Evolutionary conservation across 2,329 filamentous ascomycete genomes (phyloP).

Genomic region (Fusarium foetens): DNA sequence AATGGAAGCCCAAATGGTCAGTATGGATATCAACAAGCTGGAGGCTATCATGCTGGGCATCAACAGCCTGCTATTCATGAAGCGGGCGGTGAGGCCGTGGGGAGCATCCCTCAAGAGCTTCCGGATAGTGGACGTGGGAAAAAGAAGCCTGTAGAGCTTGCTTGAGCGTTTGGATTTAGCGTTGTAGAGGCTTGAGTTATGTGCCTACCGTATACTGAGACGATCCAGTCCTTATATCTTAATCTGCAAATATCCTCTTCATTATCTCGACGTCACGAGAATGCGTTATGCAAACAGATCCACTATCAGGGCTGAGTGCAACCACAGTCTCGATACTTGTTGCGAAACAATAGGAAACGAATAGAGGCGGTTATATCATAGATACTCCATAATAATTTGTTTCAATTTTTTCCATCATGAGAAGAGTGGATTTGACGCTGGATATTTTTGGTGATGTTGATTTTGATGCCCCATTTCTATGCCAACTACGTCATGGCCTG

Average conservation of each 20-base stretch:
- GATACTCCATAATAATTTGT: constrained; percentile 1
- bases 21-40: neutral
- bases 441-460: neutral
- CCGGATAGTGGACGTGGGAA: neutral
- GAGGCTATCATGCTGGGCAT: neutral
- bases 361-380: neutral
- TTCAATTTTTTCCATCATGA: neutral
- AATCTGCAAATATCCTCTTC: neutral
- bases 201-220: too few species aligned
- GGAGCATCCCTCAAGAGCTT: constrained; percentile 24
- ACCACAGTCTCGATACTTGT: neutral
- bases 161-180: neutral
- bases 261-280: neutral
- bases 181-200: neutral
- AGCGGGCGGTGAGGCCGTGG: constrained; percentile 8
- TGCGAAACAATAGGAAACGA: neutral
- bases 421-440: neutral
- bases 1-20: neutral
- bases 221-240: neutral
- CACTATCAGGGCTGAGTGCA: constrained; percentile 14
- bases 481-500: constrained; percentile 35
- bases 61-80: constrained; percentile 11
- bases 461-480: constrained; percentile 12
- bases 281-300: neutral
- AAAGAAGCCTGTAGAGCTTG: constrained; percentile 21